phyloP scores from a whole-genome alignment of 2,329 filamentous ascomycete species.

The Penicillium crustosum region DNA sequence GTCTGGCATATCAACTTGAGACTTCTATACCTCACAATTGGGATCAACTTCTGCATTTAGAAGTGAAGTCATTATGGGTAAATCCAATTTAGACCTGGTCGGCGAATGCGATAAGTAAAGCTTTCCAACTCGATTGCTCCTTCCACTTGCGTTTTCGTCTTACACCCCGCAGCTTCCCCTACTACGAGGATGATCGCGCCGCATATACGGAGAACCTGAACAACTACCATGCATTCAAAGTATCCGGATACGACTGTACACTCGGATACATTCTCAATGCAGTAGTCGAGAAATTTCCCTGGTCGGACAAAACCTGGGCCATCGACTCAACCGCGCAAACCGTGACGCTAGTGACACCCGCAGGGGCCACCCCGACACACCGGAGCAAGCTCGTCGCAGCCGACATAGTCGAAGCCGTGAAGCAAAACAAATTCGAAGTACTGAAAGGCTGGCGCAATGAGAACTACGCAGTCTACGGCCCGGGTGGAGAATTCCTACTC shows the following conservation, averaged over 20 bases:
- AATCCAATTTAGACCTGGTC: constrained; percentile 56
- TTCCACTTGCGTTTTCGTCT: constrained; percentile 10
- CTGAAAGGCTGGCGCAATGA: constrained; percentile 79
- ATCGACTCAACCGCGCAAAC: constrained; percentile 62
- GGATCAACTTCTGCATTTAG: background rate
- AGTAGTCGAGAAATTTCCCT: constrained; percentile 45
- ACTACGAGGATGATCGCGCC: constrained; percentile 61
- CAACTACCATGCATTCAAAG: constrained; percentile 65
- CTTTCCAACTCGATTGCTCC: background rate
- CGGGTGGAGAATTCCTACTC: constrained; percentile 59
- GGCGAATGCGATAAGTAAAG: constrained; percentile 56
- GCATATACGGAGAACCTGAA: constrained; percentile 55
- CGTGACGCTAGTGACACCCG: constrained; percentile 59
- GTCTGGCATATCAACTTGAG: background rate
- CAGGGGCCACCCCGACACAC: constrained; percentile 58
- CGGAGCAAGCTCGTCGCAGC: constrained; percentile 59
- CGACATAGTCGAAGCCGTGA: constrained; percentile 67
- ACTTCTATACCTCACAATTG: background rate
- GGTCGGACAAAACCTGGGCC: constrained; percentile 57
- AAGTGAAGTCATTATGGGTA: constrained; percentile 28
- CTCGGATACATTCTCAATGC: constrained; percentile 60
- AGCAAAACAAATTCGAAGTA: constrained; percentile 69
- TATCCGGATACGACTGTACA: constrained; percentile 62
- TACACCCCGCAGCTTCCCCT: constrained; percentile 66
- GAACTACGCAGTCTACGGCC: constrained; percentile 73